Evolutionary conservation across 148 eudicot species (phyloP).

Genomic region (Dianthus caryophyllus): DNA sequence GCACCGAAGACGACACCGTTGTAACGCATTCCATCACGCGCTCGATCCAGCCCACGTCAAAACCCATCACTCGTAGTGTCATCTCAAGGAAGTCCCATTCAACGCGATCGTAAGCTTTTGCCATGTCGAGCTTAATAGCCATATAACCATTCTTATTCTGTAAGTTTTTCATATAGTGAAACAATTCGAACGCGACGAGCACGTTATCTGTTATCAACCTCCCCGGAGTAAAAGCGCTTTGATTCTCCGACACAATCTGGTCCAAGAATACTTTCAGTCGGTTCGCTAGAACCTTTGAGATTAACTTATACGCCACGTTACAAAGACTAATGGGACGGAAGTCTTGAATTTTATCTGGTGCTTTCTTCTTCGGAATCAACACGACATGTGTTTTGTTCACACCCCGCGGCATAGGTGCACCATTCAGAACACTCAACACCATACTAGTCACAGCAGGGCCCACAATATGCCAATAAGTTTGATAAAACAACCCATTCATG

Average conservation of each 20-base stretch:
- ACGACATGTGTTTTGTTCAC: no score
- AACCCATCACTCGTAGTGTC: background rate
- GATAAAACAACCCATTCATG: background rate
- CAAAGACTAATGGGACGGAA: slow-evolving; percentile 10
- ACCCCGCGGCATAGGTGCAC: background rate
- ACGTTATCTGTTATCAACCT: background rate
- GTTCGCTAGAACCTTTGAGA: background rate
- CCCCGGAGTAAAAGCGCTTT: slow-evolving; percentile 4
- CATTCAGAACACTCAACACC: background rate
- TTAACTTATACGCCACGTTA: background rate
- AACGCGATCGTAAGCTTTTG: slow-evolving; percentile 1
- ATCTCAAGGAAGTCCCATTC: background rate
- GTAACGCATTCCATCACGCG: no score
- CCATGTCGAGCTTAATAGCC: slow-evolving; percentile 7
- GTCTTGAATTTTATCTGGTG: background rate
- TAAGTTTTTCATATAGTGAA: background rate
- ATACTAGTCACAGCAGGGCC: background rate
- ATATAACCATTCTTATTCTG: background rate
- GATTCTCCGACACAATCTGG: background rate
- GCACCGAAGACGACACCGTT: no score
- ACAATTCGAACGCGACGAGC: background rate
- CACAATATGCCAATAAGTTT: background rate
- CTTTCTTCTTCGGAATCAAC: background rate
- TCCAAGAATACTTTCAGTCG: background rate
- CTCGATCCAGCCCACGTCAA: background rate